Evolutionary conservation across 2,329 filamentous ascomycete genomes (phyloP).

Genomic region (Hypoxylon sp.): DNA sequence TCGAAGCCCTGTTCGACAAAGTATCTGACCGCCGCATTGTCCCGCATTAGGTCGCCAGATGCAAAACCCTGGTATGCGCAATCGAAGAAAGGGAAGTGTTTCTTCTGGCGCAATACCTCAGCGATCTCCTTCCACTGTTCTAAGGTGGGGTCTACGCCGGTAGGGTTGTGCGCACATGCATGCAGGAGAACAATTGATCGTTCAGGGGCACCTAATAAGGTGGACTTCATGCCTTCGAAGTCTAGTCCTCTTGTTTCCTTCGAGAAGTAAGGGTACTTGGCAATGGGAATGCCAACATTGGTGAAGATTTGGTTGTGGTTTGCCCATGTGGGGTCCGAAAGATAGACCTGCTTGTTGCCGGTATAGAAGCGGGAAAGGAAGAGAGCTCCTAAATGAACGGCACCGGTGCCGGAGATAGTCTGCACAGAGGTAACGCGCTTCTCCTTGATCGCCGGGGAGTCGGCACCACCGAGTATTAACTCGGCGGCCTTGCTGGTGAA

Average conservation of each 20-base stretch:
- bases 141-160: conserved; percentile 92
- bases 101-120: conserved; percentile 78
- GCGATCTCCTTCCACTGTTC: conserved; percentile 97
- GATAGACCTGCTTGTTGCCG: conserved; percentile 82
- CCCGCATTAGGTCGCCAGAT: conserved; percentile 86
- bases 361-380: conserved; percentile 95
- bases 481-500: conserved; percentile 94
- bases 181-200: conserved; percentile 92
- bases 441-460: conserved; percentile 86
- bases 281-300: conserved; percentile 85
- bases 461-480: conserved; percentile 81
- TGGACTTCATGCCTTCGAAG: conserved; percentile 86
- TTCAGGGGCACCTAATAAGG: conserved; percentile 79
- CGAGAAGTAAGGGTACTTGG: conserved; percentile 94
- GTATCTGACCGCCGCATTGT: conserved; percentile 93
- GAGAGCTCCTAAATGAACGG: conserved; percentile 90
- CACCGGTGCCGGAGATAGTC: conserved; percentile 97
- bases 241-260: conserved; percentile 91
- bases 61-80: conserved; percentile 98
- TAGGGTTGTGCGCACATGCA: conserved; percentile 98
- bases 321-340: conserved; percentile 96
- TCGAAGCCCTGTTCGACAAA: conserved; percentile 94
- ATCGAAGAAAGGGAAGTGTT: conserved; percentile 98
- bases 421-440: conserved; percentile 87
- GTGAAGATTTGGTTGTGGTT: conserved; percentile 99